These are phyloP conservation scores for Porogramme epimiltina DNA, from an alignment of 1,284 basidiomycete species.

Conservation along the genomic window DNA sequence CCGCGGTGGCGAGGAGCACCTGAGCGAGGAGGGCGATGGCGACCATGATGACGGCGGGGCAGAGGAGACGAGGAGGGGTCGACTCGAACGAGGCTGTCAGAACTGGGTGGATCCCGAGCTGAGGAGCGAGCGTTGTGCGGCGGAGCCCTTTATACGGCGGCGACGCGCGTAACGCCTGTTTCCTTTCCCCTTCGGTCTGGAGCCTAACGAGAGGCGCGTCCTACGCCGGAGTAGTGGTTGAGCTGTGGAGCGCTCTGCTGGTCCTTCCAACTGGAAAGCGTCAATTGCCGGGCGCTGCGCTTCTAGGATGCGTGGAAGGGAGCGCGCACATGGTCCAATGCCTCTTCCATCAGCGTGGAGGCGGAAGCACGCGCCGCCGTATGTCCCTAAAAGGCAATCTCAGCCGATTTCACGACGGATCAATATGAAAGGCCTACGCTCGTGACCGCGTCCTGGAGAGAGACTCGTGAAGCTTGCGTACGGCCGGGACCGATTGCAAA, in stretches of 20 bases:
- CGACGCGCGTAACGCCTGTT: not conserved
- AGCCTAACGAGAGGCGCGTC: not conserved
- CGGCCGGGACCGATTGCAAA: not conserved
- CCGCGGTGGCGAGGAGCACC: slow-evolving; percentile 25
- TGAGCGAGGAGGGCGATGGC: slow-evolving; percentile 20
- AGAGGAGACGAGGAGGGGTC: slow-evolving; percentile 10
- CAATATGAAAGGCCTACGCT: not conserved
- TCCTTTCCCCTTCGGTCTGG: not conserved
- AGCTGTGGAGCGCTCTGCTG: not conserved
- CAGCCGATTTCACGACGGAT: not conserved
- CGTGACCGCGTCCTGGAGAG: not conserved
- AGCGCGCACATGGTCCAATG: not conserved
- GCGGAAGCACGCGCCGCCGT: not conserved
- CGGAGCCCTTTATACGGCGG: not conserved
- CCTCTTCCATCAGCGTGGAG: not conserved
- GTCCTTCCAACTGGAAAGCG: not conserved
- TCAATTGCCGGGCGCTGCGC: not conserved
- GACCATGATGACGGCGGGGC: slow-evolving; percentile 15
- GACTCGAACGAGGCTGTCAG: slow-evolving; percentile 13
- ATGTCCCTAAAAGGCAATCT: not conserved
- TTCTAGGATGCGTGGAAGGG: too few relatives aligned
- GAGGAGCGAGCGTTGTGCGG: not conserved
- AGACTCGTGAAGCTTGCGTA: not conserved
- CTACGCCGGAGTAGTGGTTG: not conserved
- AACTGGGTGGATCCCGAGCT: slow-evolving; percentile 8